Base-by-base conservation (phyloP, 306 rosid species). In the Arachis stenosperma region DNA sequence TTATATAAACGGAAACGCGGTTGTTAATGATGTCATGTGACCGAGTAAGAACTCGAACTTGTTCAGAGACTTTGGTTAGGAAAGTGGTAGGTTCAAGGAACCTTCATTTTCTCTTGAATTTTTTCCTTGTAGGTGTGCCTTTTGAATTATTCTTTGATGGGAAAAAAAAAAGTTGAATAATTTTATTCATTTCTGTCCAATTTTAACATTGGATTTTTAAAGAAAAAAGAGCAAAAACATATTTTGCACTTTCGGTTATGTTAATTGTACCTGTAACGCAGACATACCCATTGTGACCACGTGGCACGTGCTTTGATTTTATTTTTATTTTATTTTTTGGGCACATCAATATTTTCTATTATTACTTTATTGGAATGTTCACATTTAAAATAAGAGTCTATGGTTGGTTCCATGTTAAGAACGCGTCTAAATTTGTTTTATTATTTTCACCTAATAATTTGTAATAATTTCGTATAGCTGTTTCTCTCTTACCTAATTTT, bases 231-330 rank as follows among this genome's bases (percentile, higher is more conserved):
- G 4, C 37, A 33, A 33, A 33, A 33, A 33, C 37, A 33, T 33
- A 33, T 33, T 33, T 63, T 29, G 60, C 15, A 46, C 75, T 58
- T 75, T 82, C 29, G 55, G 55, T 78, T 75, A 4, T 39, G 73
- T 14, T 69, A 17, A 52, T 41, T 6, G 43, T 54, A 15, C 46
- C 17, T 36, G 6, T 71, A 30, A 55, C 57, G 64, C 79, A 67
- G 63, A 53, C 8, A 48, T n/a, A 61, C 12, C 17, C 54, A 52
- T 50, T 69, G 78, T 70, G 90, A 67, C 84, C 92, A 82, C 82
- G 73, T 87, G 82, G 83, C 92, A 82, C 82, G 75, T 87, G 82
- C 82, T 60, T 65, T 57, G 84, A 71, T 33, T 33, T 33, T 33
- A 33, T 33, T 33, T 2, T 33, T 4, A 33, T 33, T 4, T 33